Conservation (phyloP, 331 rosid genomes). For the Rosa hybrid region DNA sequence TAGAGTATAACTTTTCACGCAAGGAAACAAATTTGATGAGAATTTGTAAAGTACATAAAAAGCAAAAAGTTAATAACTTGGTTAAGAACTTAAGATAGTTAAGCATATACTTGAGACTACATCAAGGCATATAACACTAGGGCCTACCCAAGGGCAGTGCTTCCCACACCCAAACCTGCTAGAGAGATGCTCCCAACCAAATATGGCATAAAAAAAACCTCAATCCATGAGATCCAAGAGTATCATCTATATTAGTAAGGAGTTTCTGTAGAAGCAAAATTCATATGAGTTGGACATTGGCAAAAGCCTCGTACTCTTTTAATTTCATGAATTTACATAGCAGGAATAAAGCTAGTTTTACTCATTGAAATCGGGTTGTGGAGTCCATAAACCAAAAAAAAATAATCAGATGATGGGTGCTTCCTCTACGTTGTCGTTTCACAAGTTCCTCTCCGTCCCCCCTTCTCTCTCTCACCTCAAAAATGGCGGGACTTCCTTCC, state of each 20-base stretch:
- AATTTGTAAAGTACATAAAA: no score
- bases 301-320: no score
- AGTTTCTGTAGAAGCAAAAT: no score
- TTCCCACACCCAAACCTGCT: constrained; percentile 84
- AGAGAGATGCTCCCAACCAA: constrained; percentile 89
- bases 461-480: not conserved
- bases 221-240: constrained; percentile 49
- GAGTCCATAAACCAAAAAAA: no score
- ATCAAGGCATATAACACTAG: not conserved
- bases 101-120: not conserved
- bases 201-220: constrained; percentile 94
- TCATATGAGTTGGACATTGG: no score
- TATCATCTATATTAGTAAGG: no score
- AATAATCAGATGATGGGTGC: constrained; percentile 6
- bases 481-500: constrained; percentile 9
- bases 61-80: not conserved
- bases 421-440: constrained; percentile 12
- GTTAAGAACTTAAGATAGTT: no score
- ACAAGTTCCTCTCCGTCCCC: not conserved
- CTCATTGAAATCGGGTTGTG: no score
- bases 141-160: constrained; percentile 88
- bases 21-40: constrained; percentile 6
- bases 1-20: constrained; percentile 22
- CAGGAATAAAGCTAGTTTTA: no score
- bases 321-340: no score